Evolutionary conservation across 306 rosid species (phyloP).

Genomic region (Begonia fuchsioides): DNA sequence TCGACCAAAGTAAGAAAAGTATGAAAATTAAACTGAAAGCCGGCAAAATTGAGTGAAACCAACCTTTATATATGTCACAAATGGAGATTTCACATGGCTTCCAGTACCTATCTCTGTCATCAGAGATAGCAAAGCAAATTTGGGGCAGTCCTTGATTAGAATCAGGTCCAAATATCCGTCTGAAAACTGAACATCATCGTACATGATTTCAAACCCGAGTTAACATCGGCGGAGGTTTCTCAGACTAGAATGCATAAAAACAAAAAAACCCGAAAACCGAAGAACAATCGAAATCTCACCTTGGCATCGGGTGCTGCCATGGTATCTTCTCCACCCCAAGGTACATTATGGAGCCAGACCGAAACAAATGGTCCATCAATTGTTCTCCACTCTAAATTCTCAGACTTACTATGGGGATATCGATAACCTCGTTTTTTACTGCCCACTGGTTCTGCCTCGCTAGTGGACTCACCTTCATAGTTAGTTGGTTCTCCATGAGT

Average conservation of each 20-base stretch:
- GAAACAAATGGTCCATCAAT: constrained; percentile 75
- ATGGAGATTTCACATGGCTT: constrained; percentile 65
- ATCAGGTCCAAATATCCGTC: constrained; percentile 87
- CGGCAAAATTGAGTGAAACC: constrained; percentile 1
- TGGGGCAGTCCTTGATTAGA: constrained; percentile 43
- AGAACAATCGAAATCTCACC: constrained; percentile 30
- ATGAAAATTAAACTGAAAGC: no score
- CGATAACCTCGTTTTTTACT: constrained; percentile 28
- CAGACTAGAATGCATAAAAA: no score
- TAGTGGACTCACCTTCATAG: constrained; percentile 20
- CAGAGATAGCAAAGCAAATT: constrained; percentile 44
- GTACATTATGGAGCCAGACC: constrained; percentile 91
- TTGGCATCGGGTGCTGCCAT: constrained; percentile 91
- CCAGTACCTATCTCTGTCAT: constrained; percentile 48
- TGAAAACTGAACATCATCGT: constrained; percentile 45
- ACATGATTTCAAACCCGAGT: no score
- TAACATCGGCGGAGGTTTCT: no score
- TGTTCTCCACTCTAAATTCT: constrained; percentile 59
- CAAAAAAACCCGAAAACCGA: no score
- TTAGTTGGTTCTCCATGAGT: constrained; percentile 48
- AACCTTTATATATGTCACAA: constrained; percentile 72
- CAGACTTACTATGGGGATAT: constrained; percentile 45
- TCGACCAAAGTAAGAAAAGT: no score
- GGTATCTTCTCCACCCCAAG: constrained; percentile 81
- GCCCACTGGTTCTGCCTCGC: constrained; percentile 26